Conservation (phyloP, 2,329 filamentous ascomycete species). For the Chaetothyriales sp. region DNA sequence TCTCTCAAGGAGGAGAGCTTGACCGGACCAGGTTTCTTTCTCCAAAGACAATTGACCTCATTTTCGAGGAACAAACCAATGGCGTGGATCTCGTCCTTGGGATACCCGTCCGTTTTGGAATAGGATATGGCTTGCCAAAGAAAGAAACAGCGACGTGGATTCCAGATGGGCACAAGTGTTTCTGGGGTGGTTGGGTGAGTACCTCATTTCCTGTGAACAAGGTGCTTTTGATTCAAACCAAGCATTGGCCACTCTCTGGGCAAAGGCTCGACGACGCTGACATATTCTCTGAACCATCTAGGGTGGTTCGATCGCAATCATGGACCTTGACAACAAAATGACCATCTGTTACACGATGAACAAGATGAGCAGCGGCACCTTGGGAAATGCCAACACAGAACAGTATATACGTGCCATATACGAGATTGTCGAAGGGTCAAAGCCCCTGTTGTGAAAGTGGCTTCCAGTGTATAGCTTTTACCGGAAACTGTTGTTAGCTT, state of each 20-base stretch:
- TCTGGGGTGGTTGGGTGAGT: slow-evolving; percentile 31
- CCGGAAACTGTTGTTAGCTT: too few relatives aligned
- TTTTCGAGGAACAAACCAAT: slow-evolving; percentile 32
- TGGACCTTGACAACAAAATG: slow-evolving; percentile 31
- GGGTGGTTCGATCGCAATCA: slow-evolving; percentile 32
- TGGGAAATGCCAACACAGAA: slow-evolving; percentile 21
- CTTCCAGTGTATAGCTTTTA: too few relatives aligned
- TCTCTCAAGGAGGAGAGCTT: slow-evolving; percentile 24
- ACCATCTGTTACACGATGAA: slow-evolving; percentile 37
- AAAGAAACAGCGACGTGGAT: slow-evolving; percentile 19
- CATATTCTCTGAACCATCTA: not conserved
- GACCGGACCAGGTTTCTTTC: slow-evolving; percentile 28
- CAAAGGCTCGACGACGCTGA: too few relatives aligned
- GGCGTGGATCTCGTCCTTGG: slow-evolving; percentile 30
- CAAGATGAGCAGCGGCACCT: slow-evolving; percentile 24
- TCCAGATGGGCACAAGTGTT: slow-evolving; percentile 25
- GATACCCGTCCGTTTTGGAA: slow-evolving; percentile 27
- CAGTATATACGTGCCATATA: slow-evolving; percentile 25
- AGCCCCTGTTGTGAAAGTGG: too few relatives aligned
- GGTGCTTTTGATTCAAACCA: not conserved
- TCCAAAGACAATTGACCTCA: slow-evolving; percentile 29
- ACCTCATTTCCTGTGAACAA: not conserved
- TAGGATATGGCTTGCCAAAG: slow-evolving; percentile 29
- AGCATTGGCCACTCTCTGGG: too few relatives aligned
- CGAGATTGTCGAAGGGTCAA: slow-evolving; percentile 5